Evolutionary conservation across 805 yeast species (phyloP).

Genomic region (Kazachstania taianensis): DNA sequence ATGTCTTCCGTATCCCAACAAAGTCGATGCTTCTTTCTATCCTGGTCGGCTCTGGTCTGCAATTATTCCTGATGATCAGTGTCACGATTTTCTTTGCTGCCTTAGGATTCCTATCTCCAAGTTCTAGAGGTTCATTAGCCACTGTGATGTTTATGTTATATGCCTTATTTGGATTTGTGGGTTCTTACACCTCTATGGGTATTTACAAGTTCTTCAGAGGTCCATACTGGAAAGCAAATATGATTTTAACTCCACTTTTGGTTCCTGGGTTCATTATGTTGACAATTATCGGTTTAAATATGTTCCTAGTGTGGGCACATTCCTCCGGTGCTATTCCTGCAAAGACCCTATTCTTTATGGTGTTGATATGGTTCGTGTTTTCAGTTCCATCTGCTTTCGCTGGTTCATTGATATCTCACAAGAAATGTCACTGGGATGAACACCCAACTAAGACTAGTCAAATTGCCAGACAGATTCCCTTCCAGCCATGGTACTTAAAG

Average conservation of each 20-base stretch:
- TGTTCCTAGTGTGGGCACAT: constrained; percentile 63
- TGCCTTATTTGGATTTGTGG: constrained; percentile 69
- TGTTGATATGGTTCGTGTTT: constrained; percentile 74
- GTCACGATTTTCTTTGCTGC: constrained; percentile 73
- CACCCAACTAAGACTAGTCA: constrained; percentile 85
- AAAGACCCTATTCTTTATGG: constrained; percentile 76
- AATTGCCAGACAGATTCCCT: constrained; percentile 92
- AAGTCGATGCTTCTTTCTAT: constrained; percentile 64
- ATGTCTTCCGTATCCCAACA: constrained; percentile 79
- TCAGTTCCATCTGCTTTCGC: constrained; percentile 75
- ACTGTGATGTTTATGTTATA: constrained; percentile 82
- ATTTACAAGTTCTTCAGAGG: constrained; percentile 88
- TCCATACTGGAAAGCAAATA: constrained; percentile 77
- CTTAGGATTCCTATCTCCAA: constrained; percentile 83
- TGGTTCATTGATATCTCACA: constrained; percentile 76
- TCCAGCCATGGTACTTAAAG: constrained; percentile 74
- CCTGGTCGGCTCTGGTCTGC: constrained; percentile 80
- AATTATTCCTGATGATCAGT: constrained; percentile 65
- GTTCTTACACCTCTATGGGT: constrained; percentile 81
- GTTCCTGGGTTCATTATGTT: constrained; percentile 74
- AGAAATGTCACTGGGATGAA: constrained; percentile 42
- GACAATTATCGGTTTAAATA: constrained; percentile 60
- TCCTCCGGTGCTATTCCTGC: constrained; percentile 94
- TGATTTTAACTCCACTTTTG: constrained; percentile 69
- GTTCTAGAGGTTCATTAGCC: constrained; percentile 86